Evolutionary conservation across 192 early-diverging fungal species (phyloP).

Genomic region (Podila horticola): DNA sequence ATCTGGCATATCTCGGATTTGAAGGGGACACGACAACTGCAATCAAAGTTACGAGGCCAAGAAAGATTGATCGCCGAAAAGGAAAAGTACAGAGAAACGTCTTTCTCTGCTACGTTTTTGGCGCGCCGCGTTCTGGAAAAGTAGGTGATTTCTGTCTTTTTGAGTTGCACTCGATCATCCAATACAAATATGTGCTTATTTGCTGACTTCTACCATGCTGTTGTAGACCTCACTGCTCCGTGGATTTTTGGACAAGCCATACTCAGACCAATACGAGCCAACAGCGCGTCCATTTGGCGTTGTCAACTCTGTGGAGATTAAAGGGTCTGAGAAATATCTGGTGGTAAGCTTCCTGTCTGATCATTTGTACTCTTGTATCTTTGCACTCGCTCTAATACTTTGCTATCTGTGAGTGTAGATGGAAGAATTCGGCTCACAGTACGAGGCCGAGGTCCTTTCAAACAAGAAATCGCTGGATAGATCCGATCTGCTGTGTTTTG

Average conservation of each 20-base stretch:
- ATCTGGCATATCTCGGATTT: slow-evolving; percentile 97
- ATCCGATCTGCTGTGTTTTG: slow-evolving; percentile 94
- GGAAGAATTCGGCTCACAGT: slow-evolving; percentile 90
- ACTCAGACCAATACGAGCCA: slow-evolving; percentile 76
- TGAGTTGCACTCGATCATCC: too few species aligned
- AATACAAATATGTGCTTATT: too few species aligned
- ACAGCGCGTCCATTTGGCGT: slow-evolving; percentile 82
- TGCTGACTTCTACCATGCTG: neutral
- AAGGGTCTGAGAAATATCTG: slow-evolving; percentile 93
- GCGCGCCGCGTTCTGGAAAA: slow-evolving; percentile 93
- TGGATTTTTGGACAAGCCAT: slow-evolving; percentile 88
- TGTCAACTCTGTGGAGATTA: slow-evolving; percentile 96
- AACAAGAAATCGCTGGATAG: slow-evolving; percentile 87
- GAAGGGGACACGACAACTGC: slow-evolving; percentile 90
- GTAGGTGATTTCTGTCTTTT: slow-evolving; percentile 39
- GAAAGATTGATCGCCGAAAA: slow-evolving; percentile 77
- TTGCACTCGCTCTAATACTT: neutral
- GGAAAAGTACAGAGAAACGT: slow-evolving; percentile 90
- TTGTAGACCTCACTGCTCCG: slow-evolving; percentile 83
- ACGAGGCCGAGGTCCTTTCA: slow-evolving; percentile 90
- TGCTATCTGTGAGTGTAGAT: slow-evolving; percentile 61
- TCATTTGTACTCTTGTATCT: slow-evolving; percentile 1
- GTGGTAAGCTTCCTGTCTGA: slow-evolving; percentile 66
- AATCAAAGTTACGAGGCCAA: slow-evolving; percentile 79
- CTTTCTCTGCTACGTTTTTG: slow-evolving; percentile 95